These are phyloP conservation scores for Gracilaria caudata DNA, from an alignment of 23 red algal species.

Conservation along the genomic window DNA sequence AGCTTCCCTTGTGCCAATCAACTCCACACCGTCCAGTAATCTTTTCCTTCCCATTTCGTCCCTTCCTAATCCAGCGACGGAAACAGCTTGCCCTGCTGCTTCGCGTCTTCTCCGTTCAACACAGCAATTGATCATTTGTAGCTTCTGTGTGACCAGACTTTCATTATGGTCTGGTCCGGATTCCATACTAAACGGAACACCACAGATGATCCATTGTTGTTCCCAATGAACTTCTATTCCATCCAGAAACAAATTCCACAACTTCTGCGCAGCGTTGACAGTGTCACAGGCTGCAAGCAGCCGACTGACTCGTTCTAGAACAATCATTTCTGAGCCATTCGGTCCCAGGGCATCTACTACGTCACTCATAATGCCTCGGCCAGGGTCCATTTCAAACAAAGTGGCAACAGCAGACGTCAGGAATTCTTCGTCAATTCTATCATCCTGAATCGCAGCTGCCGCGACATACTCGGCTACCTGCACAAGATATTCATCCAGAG, in stretches of 20 bases:
- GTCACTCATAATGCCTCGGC: constrained; percentile 60
- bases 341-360: constrained; percentile 65
- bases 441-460: constrained; percentile 54
- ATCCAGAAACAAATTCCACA: constrained; percentile 72
- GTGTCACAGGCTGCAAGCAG: constrained; percentile 42
- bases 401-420: constrained; percentile 61
- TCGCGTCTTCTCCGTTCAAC: constrained; percentile 55
- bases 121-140: constrained; percentile 80
- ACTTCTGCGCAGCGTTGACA: constrained; percentile 40
- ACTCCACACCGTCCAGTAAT: constrained; percentile 20
- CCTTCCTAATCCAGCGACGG: constrained; percentile 12
- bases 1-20: constrained; percentile 22
- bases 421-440: constrained; percentile 69
- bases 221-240: constrained; percentile 70
- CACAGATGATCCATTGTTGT: constrained; percentile 47
- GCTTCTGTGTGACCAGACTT: constrained; percentile 65
- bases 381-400: constrained; percentile 66
- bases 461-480: constrained; percentile 57
- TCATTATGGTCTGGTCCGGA: constrained; percentile 47
- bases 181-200: constrained; percentile 55
- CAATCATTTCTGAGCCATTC: constrained; percentile 49
- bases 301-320: constrained; percentile 41
- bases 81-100: neutral
- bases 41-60: constrained; percentile 52
- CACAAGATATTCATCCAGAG: constrained; percentile 41